phyloP scores from a whole-genome alignment of 768 basidiomycete genomes.

The Pleurotus tuoliensis region DNA sequence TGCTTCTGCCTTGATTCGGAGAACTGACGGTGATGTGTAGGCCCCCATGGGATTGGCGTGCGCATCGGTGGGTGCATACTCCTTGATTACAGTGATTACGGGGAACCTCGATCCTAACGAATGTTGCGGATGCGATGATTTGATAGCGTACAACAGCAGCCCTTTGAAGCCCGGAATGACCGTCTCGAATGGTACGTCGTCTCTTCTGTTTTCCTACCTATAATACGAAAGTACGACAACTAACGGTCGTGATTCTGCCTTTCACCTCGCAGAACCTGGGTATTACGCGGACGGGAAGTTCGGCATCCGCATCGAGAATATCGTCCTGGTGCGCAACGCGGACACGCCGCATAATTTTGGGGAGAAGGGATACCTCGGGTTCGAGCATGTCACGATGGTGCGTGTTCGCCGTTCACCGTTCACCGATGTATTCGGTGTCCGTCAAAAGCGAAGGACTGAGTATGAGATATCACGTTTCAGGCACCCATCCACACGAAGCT shows the following conservation, averaged over 20 bases:
- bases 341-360: constrained; percentile 79
- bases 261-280: constrained; percentile 58
- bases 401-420: constrained; percentile 17
- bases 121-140: not conserved
- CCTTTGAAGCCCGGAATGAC: constrained; percentile 84
- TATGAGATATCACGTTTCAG: constrained; percentile 17
- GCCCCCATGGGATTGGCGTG: constrained; percentile 61
- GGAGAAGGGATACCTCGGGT: constrained; percentile 75
- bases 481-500: constrained; percentile 89
- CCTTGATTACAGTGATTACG: too few relatives aligned
- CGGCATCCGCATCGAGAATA: constrained; percentile 91
- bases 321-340: constrained; percentile 72
- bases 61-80: constrained; percentile 35
- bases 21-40: constrained; percentile 18
- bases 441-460: too few relatives aligned
- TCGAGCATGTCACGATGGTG: constrained; percentile 87
- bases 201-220: not conserved
- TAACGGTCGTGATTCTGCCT: too few relatives aligned
- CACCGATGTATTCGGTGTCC: too few relatives aligned
- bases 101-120: not conserved
- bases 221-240: too few relatives aligned
- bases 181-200: constrained; percentile 56
- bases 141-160: constrained; percentile 60
- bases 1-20: too few relatives aligned
- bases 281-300: constrained; percentile 89